phyloP scores from a whole-genome alignment of 2,329 filamentous ascomycete genomes.

The Ophiostoma sp. region DNA sequence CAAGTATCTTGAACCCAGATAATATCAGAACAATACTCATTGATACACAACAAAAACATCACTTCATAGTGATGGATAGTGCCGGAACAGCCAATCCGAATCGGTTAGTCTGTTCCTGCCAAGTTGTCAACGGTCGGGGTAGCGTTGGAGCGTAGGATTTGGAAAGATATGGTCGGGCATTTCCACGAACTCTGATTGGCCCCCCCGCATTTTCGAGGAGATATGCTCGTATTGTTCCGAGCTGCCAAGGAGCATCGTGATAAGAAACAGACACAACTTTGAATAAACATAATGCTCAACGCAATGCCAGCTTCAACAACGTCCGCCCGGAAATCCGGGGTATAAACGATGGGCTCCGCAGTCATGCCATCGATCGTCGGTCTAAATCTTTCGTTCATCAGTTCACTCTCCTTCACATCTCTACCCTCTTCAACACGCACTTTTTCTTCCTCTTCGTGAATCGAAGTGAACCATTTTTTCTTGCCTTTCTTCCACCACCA shows the following conservation, averaged over 20 bases:
- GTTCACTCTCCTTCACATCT: neutral
- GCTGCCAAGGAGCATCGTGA: neutral
- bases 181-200: neutral
- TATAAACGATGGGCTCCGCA: neutral
- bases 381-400: neutral
- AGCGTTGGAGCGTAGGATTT: neutral
- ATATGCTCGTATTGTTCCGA: constrained; percentile 2
- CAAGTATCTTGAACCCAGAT: too few species aligned
- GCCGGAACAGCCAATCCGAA: too few species aligned
- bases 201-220: neutral
- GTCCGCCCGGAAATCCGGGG: neutral
- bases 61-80: too few species aligned
- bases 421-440: neutral
- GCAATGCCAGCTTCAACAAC: neutral
- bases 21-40: too few species aligned
- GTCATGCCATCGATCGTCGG: neutral
- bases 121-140: neutral
- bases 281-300: neutral
- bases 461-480: neutral
- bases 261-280: neutral
- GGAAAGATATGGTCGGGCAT: neutral
- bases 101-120: neutral
- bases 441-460: neutral
- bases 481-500: neutral
- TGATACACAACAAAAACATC: too few species aligned